Conservation (phyloP, 2,329 filamentous ascomycete genomes). For the Colletotrichum endophyticum region DNA sequence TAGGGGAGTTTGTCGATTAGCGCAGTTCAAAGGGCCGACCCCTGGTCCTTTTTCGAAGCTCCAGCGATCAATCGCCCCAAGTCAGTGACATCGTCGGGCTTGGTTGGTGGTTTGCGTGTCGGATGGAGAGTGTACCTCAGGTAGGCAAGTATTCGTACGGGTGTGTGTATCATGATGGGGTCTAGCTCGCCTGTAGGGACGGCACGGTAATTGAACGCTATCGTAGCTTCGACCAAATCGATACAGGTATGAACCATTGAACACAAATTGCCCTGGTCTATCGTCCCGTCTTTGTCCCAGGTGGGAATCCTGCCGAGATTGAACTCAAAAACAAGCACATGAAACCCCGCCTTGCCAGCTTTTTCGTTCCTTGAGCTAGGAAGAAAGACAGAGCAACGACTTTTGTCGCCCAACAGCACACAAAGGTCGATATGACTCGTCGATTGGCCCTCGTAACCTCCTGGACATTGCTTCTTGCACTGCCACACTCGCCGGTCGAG, state of each 20-base stretch:
- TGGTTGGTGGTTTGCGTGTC: background rate
- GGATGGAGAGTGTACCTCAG: background rate
- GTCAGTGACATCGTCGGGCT: background rate
- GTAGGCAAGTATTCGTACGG: background rate
- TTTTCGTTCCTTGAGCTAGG: background rate
- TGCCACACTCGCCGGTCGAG: slow-evolving; percentile 2
- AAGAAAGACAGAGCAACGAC: background rate
- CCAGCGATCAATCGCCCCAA: background rate
- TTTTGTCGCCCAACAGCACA: background rate
- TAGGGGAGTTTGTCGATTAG: background rate
- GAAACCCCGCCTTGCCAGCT: background rate
- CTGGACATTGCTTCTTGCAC: slow-evolving; percentile 10
- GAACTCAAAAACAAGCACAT: slow-evolving; percentile 3
- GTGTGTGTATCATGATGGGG: background rate
- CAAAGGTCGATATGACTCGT: slow-evolving; percentile 5
- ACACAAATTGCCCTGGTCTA: background rate
- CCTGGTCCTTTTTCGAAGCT: background rate
- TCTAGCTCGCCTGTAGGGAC: background rate
- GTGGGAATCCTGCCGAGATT: slow-evolving; percentile 3
- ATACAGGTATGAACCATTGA: background rate
- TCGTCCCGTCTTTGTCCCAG: background rate
- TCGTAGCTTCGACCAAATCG: background rate
- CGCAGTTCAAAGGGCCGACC: background rate
- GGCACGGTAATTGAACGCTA: background rate
- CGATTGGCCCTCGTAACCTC: background rate